Base-by-base conservation (phyloP, 78 protist species). In the Isochrysis galbana region DNA sequence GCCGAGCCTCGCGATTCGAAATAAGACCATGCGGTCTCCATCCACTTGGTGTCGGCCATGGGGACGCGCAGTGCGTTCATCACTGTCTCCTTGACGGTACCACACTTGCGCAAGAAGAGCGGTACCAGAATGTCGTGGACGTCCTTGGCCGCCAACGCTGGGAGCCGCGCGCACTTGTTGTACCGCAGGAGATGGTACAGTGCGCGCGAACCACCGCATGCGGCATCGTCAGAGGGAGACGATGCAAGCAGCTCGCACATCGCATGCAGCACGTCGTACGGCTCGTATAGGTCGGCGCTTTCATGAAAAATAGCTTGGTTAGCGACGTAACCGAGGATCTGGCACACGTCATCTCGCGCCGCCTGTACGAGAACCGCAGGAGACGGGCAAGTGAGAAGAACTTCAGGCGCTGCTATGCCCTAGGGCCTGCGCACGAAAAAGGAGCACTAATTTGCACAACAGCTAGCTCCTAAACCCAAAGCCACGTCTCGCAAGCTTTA, bases 121-220 rank as follows among this genome's bases (percentile, higher is more conserved):
- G 84, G 84, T 19, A 77, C n/a, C 19, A 77, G 84, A 3, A 77
- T 46, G 46, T 77, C 84, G 47, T 77, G 84, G 34, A 77, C 84
- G 47, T 77, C 84, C 46, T 39, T 17, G 17, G 84, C 84, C 25
- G n/a, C 19, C 39, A 70, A n/a, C 32, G 34, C 2, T 2, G 80
- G 41, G 5, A 29, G 80, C 19, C 80, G 80, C 36, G 2, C 41
- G 7, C 39, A 4, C 41, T n/a, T 10, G 5, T 70, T 3, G 80
- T n/a, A 70, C 44, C 41, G 61, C 61, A 51, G 61, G n/a, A 77
- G 47, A 39, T 39, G 23, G 17, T 39, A 0, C 47, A 77, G 25
- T 23, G 34, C 4, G 25, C 47, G 44, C n/a, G 48, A 36, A 19
- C 47, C 84, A 7, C n/a, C 84, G 84, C 44, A 34, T 17, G 84